Conservation (phyloP, 2,329 filamentous ascomycete genomes). For the Colletotrichum kahawae region DNA sequence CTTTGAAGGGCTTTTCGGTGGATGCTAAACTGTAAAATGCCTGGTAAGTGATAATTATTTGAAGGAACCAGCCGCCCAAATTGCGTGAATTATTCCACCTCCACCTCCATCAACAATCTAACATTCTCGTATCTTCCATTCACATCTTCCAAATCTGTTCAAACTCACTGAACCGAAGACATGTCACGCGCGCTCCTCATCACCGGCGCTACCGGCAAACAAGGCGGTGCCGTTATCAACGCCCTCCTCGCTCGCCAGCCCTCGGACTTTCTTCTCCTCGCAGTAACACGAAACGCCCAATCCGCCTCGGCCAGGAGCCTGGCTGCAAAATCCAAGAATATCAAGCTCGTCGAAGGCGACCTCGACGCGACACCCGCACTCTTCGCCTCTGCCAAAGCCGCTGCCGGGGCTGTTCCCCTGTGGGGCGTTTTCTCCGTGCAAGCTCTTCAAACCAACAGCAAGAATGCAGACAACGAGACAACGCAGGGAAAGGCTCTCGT, state of each 20-base stretch:
- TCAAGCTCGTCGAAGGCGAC: slow-evolving; percentile 48
- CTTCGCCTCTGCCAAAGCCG: slow-evolving; percentile 37
- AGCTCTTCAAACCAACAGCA: not conserved
- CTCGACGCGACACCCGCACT: slow-evolving; percentile 51
- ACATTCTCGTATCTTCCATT: not conserved
- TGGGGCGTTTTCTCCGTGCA: slow-evolving; percentile 61
- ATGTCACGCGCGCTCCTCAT: slow-evolving; percentile 27
- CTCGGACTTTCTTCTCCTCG: slow-evolving; percentile 44
- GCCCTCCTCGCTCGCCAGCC: slow-evolving; percentile 27
- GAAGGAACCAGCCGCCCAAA: not conserved
- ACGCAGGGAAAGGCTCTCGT: slow-evolving; percentile 58
- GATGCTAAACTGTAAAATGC: not conserved
- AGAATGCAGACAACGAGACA: slow-evolving; percentile 23
- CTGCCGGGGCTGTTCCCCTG: slow-evolving; percentile 31
- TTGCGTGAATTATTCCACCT: not conserved
- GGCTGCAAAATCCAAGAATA: slow-evolving; percentile 26
- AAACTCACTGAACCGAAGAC: not conserved
- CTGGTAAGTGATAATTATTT: not conserved
- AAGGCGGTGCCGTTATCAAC: slow-evolving; percentile 37
- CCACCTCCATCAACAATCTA: not conserved
- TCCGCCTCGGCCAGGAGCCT: slow-evolving; percentile 50
- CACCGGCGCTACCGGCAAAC: slow-evolving; percentile 42
- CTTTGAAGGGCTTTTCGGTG: not conserved
- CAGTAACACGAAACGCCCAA: slow-evolving; percentile 55
- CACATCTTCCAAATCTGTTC: not conserved